Percentiles rank a stretch among this genome's conserved stretches.
Conservation (phyloP, 495 filamentous ascomycete genomes). For the Annulohypoxylon bovei region DNA sequence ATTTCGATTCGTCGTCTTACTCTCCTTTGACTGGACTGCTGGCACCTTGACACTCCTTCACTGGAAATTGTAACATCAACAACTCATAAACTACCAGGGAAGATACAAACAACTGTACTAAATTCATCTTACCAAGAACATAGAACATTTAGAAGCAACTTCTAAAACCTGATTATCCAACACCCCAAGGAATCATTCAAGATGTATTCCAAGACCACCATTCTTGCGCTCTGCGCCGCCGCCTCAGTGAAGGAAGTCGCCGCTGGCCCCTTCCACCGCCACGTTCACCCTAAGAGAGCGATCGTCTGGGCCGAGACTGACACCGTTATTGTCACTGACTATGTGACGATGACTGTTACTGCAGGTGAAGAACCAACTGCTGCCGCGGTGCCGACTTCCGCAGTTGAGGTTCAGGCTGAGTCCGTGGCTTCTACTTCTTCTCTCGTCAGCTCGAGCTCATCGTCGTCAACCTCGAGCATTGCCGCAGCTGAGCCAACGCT, state of each 20-base stretch:
- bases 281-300: slow-evolving; percentile 44
- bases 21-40: slow-evolving; percentile 43
- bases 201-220: slow-evolving; percentile 44
- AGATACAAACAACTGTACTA: slow-evolving; percentile 14
- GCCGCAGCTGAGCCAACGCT: slow-evolving; percentile 8
- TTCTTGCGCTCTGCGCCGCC: slow-evolving; percentile 46
- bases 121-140: slow-evolving; percentile 10
- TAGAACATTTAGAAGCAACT: background rate
- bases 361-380: slow-evolving; percentile 21
- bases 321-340: slow-evolving; percentile 45
- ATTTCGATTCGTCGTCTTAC: slow-evolving; percentile 36
- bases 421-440: slow-evolving; percentile 3
- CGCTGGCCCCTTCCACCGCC: slow-evolving; percentile 39
- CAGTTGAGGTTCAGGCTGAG: background rate
- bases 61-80: slow-evolving; percentile 27
- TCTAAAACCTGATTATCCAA: too few species aligned
- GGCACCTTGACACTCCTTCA: slow-evolving; percentile 45
- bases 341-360: slow-evolving; percentile 39
- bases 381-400: slow-evolving; percentile 1
- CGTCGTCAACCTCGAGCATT: background rate
- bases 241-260: slow-evolving; percentile 38
- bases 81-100: slow-evolving; percentile 7
- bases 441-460: background rate
- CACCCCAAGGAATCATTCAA: slow-evolving; percentile 10
- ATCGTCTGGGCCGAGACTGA: slow-evolving; percentile 43